Percentiles rank a stretch among this genome's conserved stretches.
These are phyloP conservation scores for Sporothrix humicola DNA, from an alignment of 2,329 filamentous ascomycete genomes.

Conservation along the genomic window DNA sequence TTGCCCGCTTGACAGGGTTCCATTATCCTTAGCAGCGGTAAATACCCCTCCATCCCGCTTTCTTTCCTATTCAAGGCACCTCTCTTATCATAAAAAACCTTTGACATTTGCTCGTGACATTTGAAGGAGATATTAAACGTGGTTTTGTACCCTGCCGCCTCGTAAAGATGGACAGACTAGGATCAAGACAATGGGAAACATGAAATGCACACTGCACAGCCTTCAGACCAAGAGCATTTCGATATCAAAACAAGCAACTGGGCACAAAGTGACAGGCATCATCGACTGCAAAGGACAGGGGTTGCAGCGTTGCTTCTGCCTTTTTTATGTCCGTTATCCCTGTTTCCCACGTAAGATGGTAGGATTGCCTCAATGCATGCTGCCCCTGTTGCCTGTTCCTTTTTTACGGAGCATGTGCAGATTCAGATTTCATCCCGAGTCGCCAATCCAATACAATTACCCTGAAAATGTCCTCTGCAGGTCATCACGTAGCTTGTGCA, in stretches of 20 bases:
- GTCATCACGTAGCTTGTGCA: conserved; percentile 1
- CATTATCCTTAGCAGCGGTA: neutral
- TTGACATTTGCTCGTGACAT: too few species aligned
- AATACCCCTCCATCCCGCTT: neutral
- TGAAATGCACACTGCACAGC: neutral
- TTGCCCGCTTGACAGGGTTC: neutral
- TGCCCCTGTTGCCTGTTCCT: neutral
- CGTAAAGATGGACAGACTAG: too few species aligned
- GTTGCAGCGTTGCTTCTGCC: conserved; percentile 11
- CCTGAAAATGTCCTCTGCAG: neutral
- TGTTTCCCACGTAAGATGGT: conserved; percentile 15
- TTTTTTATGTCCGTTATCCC: neutral
- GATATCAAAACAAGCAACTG: neutral
- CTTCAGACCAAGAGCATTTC: neutral
- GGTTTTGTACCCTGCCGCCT: too few species aligned
- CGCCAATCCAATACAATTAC: neutral
- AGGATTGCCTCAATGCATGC: conserved; percentile 2
- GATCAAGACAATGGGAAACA: neutral
- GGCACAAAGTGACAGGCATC: neutral
- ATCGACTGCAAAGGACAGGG: neutral
- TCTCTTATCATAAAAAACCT: too few species aligned
- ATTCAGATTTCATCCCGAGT: neutral
- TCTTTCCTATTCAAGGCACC: neutral
- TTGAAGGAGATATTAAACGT: too few species aligned
- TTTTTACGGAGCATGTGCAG: neutral